Percentiles rank a stretch among this genome's conserved stretches.
Evolutionary conservation across 1,284 basidiomycete genomes (phyloP).

Genomic region (Takashimella koratensis): DNA sequence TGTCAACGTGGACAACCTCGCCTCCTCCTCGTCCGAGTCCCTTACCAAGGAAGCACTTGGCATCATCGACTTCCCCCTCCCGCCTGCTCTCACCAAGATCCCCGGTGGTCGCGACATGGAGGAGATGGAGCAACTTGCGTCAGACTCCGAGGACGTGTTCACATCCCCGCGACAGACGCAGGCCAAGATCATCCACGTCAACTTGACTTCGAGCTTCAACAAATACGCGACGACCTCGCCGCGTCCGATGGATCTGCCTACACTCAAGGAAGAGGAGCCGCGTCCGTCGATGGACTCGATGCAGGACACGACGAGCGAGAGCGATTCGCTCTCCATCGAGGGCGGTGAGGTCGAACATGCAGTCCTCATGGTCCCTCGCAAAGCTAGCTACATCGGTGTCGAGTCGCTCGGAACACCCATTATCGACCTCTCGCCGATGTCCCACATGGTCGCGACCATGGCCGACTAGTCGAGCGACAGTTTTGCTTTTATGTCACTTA

Average conservation of each 20-base stretch:
- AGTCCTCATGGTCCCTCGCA: not conserved
- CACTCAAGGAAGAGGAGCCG: not conserved
- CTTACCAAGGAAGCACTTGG: conserved; percentile 6
- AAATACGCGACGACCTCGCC: not conserved
- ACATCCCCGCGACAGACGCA: not conserved
- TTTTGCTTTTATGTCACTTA: too few relatives aligned
- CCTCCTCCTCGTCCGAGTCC: conserved; percentile 14
- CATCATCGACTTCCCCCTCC: conserved; percentile 18
- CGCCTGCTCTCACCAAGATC: conserved; percentile 17
- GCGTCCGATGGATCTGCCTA: not conserved
- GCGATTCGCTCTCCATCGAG: not conserved
- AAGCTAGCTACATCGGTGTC: not conserved
- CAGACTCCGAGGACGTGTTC: not conserved
- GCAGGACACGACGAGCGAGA: not conserved
- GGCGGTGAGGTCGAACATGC: not conserved
- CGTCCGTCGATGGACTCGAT: not conserved
- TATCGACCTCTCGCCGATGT: not conserved
- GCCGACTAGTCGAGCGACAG: too few relatives aligned
- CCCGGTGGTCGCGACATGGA: conserved; percentile 16
- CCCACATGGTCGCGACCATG: not conserved
- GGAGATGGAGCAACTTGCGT: conserved; percentile 15
- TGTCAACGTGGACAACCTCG: conserved; percentile 18
- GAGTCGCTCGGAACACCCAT: not conserved
- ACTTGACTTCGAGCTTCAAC: not conserved
- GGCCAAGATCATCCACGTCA: not conserved